Percentiles rank a stretch among this genome's conserved stretches.
phyloP scores from a whole-genome alignment of 139 green algal species.

The Bryopsis sp. region DNA sequence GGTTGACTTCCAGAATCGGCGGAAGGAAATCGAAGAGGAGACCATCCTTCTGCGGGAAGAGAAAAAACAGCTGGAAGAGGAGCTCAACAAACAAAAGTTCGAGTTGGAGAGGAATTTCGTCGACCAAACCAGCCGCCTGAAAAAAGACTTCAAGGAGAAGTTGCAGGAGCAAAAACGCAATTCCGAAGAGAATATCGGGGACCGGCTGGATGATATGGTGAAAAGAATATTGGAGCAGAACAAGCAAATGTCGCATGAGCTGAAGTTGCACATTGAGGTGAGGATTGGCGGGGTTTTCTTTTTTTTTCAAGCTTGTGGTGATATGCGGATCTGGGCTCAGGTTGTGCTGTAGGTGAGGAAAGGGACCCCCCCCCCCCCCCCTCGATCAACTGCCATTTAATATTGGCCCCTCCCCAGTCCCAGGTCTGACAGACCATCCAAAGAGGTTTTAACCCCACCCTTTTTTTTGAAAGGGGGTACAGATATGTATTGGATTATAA shows the following conservation, averaged over 20 bases:
- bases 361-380: too few species aligned
- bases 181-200: slow-evolving; percentile 54
- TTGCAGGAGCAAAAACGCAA: not conserved
- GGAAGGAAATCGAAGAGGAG: not conserved
- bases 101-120: not conserved
- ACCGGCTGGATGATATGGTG: slow-evolving; percentile 53
- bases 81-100: not conserved
- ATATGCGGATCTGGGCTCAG: too few species aligned
- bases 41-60: not conserved
- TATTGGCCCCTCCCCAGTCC: too few species aligned
- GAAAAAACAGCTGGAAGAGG: not conserved
- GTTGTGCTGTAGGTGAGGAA: too few species aligned
- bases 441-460: too few species aligned
- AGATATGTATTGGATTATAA: not conserved
- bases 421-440: too few species aligned
- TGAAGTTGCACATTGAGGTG: slow-evolving; percentile 66
- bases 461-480: too few species aligned
- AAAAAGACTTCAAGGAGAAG: not conserved
- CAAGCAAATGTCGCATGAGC: slow-evolving; percentile 61
- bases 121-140: not conserved
- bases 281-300: not conserved
- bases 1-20: not conserved
- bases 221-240: slow-evolving; percentile 71
- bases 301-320: not conserved
- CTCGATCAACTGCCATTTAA: too few species aligned